A percentile compares a stretch with the other conserved stretches of the same genome.
Evolutionary conservation across 176 grass and related monocot genomes (phyloP).

Genomic region (Puccinellia tenuiflora): DNA sequence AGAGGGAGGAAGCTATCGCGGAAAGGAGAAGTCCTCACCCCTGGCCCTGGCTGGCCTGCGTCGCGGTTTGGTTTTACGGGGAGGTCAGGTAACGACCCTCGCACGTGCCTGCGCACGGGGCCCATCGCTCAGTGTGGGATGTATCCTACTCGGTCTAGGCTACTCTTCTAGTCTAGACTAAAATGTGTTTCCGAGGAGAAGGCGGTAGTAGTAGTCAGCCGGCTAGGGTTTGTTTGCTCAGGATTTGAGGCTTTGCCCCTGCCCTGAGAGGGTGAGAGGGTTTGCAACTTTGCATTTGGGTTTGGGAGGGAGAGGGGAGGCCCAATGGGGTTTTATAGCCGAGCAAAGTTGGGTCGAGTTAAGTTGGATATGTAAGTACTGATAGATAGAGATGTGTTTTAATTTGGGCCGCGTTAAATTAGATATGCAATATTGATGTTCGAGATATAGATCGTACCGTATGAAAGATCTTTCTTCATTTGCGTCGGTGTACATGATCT

Average conservation of each 20-base stretch:
- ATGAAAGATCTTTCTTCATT: not conserved
- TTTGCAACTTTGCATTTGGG: not conserved
- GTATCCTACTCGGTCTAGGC: not conserved
- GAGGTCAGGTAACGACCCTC: conserved; percentile 24
- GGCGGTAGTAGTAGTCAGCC: not conserved
- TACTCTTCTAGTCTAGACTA: not conserved
- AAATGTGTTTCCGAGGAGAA: not conserved
- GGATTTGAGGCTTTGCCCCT: not conserved
- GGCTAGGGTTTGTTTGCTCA: not conserved
- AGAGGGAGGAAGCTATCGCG: conserved; percentile 4
- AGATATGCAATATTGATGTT: not conserved
- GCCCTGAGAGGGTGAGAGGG: not conserved
- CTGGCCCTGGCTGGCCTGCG: not conserved
- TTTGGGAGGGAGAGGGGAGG: not conserved
- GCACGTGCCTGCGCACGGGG: conserved; percentile 4
- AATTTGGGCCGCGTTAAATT: not conserved
- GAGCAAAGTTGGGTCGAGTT: not conserved
- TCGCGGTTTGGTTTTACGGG: conserved; percentile 30
- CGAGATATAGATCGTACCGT: not conserved
- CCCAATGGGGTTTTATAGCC: not conserved
- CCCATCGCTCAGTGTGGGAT: not conserved
- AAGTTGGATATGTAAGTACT: not conserved
- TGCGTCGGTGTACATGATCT: not conserved
- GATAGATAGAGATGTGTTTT: not conserved
- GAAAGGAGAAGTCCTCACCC: conserved; percentile 13